These are phyloP conservation scores for Lachnellula hyalina DNA, from an alignment of 2,329 filamentous ascomycete genomes.

Conservation along the genomic window DNA sequence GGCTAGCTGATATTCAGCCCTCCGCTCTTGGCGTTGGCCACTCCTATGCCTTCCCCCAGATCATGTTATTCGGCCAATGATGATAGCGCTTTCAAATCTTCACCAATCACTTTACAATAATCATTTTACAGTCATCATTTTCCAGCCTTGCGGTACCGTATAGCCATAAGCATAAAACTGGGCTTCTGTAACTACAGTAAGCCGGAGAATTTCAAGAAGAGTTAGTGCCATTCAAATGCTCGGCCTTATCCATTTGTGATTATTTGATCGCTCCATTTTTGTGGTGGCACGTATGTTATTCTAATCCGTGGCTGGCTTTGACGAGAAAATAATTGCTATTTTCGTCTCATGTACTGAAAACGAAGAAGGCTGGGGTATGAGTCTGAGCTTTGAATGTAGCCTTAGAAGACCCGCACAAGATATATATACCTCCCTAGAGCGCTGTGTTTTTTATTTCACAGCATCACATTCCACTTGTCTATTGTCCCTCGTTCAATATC, in stretches of 20 bases:
- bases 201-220: not conserved
- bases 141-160: conserved; percentile 1
- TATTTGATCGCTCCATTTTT: not conserved
- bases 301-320: not conserved
- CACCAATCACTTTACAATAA: not conserved
- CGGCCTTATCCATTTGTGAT: not conserved
- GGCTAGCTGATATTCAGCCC: not conserved
- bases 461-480: not conserved
- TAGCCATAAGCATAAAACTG: not conserved
- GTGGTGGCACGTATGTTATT: not conserved
- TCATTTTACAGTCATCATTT: not conserved
- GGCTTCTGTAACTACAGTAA: not conserved
- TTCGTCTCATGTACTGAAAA: not conserved
- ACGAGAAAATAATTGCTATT: not conserved
- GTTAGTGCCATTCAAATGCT: not conserved
- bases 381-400: not conserved
- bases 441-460: not conserved
- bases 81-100: no score
- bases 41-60: not conserved
- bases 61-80: not conserved
- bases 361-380: not conserved
- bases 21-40: not conserved
- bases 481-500: not conserved
- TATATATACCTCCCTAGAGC: not conserved
- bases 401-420: not conserved